A percentile compares a stretch with the other conserved stretches of the same genome.
These are phyloP conservation scores for Tetrahymena malaccensis DNA, from an alignment of 73 alveolate genomes.

Conservation along the genomic window DNA sequence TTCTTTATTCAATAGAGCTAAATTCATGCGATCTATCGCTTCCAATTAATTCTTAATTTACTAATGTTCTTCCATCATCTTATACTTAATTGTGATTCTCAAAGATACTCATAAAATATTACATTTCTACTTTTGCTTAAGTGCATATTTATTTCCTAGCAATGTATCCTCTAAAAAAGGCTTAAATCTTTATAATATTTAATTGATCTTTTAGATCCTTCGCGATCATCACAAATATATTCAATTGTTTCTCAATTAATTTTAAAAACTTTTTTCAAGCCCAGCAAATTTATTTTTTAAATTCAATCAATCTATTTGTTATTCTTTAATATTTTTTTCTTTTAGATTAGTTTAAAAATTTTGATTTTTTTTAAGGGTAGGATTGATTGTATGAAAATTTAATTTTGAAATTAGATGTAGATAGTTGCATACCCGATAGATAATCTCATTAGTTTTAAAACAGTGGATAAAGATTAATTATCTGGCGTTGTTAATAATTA, in stretches of 20 bases:
- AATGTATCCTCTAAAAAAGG: neutral
- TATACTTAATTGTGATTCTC: neutral
- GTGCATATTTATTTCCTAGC: neutral
- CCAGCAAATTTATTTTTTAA: neutral
- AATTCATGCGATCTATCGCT: neutral
- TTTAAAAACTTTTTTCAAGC: neutral
- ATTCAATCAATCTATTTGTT: no score
- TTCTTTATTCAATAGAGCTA: neutral
- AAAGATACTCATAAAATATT: neutral
- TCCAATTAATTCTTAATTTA: neutral
- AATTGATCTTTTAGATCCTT: neutral
- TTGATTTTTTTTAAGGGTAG: neutral
- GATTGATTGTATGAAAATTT: neutral
- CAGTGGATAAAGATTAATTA: neutral
- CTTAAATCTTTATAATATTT: neutral
- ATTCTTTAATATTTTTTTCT: no score
- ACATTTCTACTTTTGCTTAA: neutral
- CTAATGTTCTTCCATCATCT: neutral
- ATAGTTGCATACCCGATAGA: neutral
- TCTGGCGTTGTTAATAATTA: neutral
- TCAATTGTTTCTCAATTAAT: neutral
- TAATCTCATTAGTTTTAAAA: neutral
- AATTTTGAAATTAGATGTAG: neutral
- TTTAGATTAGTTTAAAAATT: neutral
- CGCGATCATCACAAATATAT: neutral